Evolutionary conservation across 805 yeast genomes (phyloP), one percentile per base, ranked within the genome.

Genomic region (Candida succiphila): DNA sequence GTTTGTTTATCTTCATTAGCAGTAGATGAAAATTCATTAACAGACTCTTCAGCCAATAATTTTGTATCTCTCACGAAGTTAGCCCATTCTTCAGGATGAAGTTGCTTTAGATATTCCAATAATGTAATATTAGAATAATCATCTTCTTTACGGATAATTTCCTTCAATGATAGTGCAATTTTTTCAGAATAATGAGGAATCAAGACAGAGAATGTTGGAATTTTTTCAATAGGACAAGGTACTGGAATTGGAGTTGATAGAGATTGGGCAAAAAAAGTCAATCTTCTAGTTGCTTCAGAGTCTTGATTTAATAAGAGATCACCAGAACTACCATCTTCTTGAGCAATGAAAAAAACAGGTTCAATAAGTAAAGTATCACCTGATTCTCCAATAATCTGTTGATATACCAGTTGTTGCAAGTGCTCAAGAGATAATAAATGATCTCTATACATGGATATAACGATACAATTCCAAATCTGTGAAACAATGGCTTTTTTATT

Each of bases 231-330:
- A 0, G 85, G 70, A 10, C 68, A 56, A 0, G 86, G 78, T 29
- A 78, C 86, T 1, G 85, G 81, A 62, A 86, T 79, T 1, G 95
- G 89, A 0, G 94, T 83, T 0, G 94, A 78, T 28, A 86, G 60
- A 0, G 95, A 84, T 49, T 86, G 95, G 0, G 96, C 95, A 64
- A 86, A 86, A 50, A 83, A 86, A 0, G 94, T 81, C 2, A 86
- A 72, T 42, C 96, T 66, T 46, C 95, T 63, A 48, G 78, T 78
- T 0, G 95, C 94, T 49, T 83, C 95, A 1, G 86, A 72, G 32
- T 75, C 72, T 1, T 70, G 52, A 17, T 73, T 74, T 44, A 79
- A 72, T 14, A 74, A 58, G 74, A 67, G 42, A 67, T 73, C 48
- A 9, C 42, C 41, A 43, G 73, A 65, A 5, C 79, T 62, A 24